Evolutionary conservation across 2,329 filamentous ascomycete species (phyloP).

Genomic region (Exophiala lecanii-corni): DNA sequence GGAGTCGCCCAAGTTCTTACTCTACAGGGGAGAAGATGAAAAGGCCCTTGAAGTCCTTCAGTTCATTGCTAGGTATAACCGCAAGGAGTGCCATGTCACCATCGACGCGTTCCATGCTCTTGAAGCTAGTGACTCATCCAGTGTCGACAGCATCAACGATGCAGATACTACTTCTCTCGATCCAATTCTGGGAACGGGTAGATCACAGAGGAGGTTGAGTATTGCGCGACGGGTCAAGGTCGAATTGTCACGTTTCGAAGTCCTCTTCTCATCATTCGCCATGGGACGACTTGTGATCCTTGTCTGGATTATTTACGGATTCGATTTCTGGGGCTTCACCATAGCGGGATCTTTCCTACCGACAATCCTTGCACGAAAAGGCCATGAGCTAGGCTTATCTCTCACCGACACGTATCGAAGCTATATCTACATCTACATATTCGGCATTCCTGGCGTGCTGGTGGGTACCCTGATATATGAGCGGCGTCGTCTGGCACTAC

Average conservation of each 20-base stretch:
- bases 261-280: constrained; percentile 41
- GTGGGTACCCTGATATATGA: constrained; percentile 42
- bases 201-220: constrained; percentile 30
- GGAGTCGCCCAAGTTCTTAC: constrained; percentile 79
- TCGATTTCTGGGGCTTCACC: constrained; percentile 29
- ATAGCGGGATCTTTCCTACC: constrained; percentile 38
- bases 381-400: constrained; percentile 25
- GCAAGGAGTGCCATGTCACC: constrained; percentile 67
- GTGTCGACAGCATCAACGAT: constrained; percentile 3
- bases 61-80: constrained; percentile 69
- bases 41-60: constrained; percentile 78
- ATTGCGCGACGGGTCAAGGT: constrained; percentile 33
- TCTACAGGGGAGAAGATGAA: constrained; percentile 66
- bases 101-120: constrained; percentile 61
- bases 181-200: constrained; percentile 32
- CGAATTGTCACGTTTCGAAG: constrained; percentile 41
- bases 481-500: constrained; percentile 44
- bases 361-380: constrained; percentile 31
- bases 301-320: constrained; percentile 49
- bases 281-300: constrained; percentile 45
- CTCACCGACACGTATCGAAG: constrained; percentile 30
- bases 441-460: constrained; percentile 32
- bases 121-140: constrained; percentile 35
- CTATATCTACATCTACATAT: constrained; percentile 35
- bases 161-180: constrained; percentile 5